Evolutionary conservation across 192 early-diverging fungal species (phyloP).

Genomic region (Umbelopsis sp.): DNA sequence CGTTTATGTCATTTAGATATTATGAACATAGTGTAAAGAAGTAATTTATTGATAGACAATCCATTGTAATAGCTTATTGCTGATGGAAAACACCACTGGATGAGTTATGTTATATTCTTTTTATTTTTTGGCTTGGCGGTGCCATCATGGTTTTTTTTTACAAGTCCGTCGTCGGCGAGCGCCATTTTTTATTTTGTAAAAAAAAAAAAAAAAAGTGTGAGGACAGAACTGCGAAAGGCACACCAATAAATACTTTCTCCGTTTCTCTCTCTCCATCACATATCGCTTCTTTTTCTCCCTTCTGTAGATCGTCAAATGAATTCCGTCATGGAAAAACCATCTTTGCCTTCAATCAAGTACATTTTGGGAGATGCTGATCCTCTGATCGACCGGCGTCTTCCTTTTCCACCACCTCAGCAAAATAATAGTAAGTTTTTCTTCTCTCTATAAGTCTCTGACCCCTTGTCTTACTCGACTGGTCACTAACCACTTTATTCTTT

Average conservation of each 20-base stretch:
- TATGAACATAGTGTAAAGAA: no score
- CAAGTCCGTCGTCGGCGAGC: background rate
- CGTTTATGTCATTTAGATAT: no score
- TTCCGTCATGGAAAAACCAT: constrained; percentile 3
- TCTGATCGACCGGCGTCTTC: background rate
- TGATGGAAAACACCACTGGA: no score
- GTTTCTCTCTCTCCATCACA: no score
- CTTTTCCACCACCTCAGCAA: background rate
- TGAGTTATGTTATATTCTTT: no score
- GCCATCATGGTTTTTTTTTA: background rate
- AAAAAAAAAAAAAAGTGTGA: constrained; percentile 1
- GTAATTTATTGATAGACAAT: no score
- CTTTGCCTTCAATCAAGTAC: constrained; percentile 10
- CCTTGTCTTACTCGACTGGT: background rate
- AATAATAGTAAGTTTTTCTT: background rate
- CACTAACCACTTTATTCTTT: background rate
- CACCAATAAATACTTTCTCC: background rate
- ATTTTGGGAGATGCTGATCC: constrained; percentile 12
- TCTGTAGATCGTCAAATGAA: background rate
- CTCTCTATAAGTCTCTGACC: background rate
- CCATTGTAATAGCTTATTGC: no score
- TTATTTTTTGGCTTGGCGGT: no score
- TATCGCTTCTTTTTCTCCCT: background rate
- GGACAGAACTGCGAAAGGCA: background rate
- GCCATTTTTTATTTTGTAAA: background rate